A percentile compares a stretch with the other conserved stretches of the same genome.
These are phyloP conservation scores for Arthrinium puccinioides DNA, from an alignment of 2,329 filamentous ascomycete species.

Conservation along the genomic window DNA sequence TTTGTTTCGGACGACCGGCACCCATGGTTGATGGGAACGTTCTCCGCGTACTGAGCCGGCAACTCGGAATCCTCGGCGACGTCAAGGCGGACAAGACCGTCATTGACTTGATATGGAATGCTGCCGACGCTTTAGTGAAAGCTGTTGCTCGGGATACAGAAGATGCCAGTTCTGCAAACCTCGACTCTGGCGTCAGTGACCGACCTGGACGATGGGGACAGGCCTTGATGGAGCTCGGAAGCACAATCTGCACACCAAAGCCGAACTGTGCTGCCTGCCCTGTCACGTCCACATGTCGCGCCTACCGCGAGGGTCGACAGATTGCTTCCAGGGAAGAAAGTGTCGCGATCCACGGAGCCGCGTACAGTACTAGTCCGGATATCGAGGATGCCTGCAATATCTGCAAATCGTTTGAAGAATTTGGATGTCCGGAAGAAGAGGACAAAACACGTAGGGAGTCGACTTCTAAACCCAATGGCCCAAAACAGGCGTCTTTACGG, in stretches of 20 bases:
- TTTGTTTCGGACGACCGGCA: slow-evolving; percentile 52
- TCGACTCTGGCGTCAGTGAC: slow-evolving; percentile 28
- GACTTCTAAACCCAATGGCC: too few relatives aligned
- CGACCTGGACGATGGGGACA: slow-evolving; percentile 56
- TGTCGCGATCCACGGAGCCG: too few relatives aligned
- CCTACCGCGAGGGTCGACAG: slow-evolving; percentile 37
- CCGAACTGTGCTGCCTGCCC: slow-evolving; percentile 48
- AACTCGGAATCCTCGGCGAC: slow-evolving; percentile 49
- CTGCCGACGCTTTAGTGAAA: slow-evolving; percentile 47
- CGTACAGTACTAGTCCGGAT: slow-evolving; percentile 25
- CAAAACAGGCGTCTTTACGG: slow-evolving; percentile 17
- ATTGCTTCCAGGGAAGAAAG: too few relatives aligned
- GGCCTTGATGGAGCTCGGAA: slow-evolving; percentile 58
- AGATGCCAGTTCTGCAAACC: slow-evolving; percentile 7
- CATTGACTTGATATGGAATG: slow-evolving; percentile 50
- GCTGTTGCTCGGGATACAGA: slow-evolving; percentile 35
- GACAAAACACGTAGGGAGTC: too few relatives aligned
- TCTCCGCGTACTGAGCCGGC: slow-evolving; percentile 50
- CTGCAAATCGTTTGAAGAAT: slow-evolving; percentile 38
- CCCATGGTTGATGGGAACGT: slow-evolving; percentile 61
- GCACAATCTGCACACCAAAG: slow-evolving; percentile 53
- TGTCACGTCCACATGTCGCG: slow-evolving; percentile 42
- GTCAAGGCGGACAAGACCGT: slow-evolving; percentile 47
- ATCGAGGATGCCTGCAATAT: slow-evolving; percentile 44
- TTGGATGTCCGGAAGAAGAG: too few relatives aligned